A percentile compares a stretch with the other conserved stretches of the same genome.
These are phyloP conservation scores for Dictyostelium capitatum DNA, from an alignment of 78 protist species.

Conservation along the genomic window DNA sequence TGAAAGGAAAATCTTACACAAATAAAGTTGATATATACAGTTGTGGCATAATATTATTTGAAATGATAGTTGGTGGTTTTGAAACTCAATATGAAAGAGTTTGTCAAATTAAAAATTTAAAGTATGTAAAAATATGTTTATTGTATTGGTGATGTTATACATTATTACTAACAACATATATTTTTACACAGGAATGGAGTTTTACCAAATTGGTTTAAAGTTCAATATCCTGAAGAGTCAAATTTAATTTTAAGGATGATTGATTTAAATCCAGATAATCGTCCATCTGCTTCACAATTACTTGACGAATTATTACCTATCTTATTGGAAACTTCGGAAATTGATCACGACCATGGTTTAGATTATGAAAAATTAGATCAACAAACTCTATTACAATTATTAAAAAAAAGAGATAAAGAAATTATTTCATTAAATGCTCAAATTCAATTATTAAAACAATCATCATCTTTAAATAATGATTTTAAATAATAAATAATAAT, in stretches of 20 bases:
- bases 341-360: neutral
- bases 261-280: constrained; percentile 12
- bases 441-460: too few relatives aligned
- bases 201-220: constrained; percentile 16
- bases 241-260: constrained; percentile 25
- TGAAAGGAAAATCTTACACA: constrained; percentile 11
- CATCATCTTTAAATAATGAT: too few relatives aligned
- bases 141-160: too few relatives aligned
- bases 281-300: constrained; percentile 29
- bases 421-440: neutral
- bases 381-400: neutral
- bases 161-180: neutral
- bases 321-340: constrained; percentile 7
- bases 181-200: neutral
- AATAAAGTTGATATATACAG: constrained; percentile 67
- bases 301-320: constrained; percentile 25
- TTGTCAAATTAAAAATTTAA: constrained; percentile 19
- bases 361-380: constrained; percentile 20
- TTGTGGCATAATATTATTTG: constrained; percentile 66
- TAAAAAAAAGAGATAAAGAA: constrained; percentile 18
- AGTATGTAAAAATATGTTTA: neutral
- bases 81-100: constrained; percentile 53
- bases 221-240: constrained; percentile 31
- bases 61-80: constrained; percentile 28
- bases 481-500: too few relatives aligned